Percentiles rank a stretch among this genome's conserved stretches.
phyloP scores from a whole-genome alignment of 2,329 filamentous ascomycete species.

The Dactylellina cionopaga region DNA sequence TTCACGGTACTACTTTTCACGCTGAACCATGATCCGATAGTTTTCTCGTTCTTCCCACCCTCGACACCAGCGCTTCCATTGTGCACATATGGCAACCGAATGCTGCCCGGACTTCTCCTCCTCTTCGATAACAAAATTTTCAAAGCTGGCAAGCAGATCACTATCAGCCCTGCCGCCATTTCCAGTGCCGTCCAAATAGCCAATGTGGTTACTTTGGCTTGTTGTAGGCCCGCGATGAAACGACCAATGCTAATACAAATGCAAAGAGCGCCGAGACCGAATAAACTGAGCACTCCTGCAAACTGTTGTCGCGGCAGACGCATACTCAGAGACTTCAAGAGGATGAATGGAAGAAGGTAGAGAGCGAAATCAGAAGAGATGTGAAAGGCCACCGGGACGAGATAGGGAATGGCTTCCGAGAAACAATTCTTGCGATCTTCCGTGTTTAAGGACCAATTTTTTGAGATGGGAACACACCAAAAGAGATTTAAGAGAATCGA shows the following conservation, averaged over 20 bases:
- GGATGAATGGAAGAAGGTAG: constrained; percentile 32
- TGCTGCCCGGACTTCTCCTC: constrained; percentile 8
- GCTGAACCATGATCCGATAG: constrained; percentile 38
- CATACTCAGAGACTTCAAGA: constrained; percentile 23
- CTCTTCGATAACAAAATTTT: constrained; percentile 16
- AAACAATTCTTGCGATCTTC: constrained; percentile 1
- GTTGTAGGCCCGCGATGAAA: constrained; percentile 13
- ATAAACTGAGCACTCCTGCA: constrained; percentile 13
- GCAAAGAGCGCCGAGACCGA: constrained; percentile 25
- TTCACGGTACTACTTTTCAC: constrained; percentile 15
- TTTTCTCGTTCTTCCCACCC: constrained; percentile 32
- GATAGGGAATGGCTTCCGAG: constrained; percentile 3
- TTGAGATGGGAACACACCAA: constrained; percentile 37
- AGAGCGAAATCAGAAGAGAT: constrained; percentile 47
- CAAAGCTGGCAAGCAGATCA: constrained; percentile 33
- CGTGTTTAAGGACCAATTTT: constrained; percentile 11
- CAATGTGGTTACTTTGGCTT: constrained; percentile 17
- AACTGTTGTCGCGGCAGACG: constrained; percentile 17
- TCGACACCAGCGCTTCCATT: constrained; percentile 13
- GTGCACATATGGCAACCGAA: constrained; percentile 17
- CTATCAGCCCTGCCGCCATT: constrained; percentile 32
- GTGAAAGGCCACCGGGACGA: constrained; percentile 33
- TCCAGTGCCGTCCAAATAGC: constrained; percentile 47
- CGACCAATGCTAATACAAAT: constrained; percentile 42
- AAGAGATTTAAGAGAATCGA: constrained; percentile 33